Percentiles rank a stretch among this genome's conserved stretches.
phyloP scores from a whole-genome alignment of 805 yeast species.

The Yarrowia sp. region DNA sequence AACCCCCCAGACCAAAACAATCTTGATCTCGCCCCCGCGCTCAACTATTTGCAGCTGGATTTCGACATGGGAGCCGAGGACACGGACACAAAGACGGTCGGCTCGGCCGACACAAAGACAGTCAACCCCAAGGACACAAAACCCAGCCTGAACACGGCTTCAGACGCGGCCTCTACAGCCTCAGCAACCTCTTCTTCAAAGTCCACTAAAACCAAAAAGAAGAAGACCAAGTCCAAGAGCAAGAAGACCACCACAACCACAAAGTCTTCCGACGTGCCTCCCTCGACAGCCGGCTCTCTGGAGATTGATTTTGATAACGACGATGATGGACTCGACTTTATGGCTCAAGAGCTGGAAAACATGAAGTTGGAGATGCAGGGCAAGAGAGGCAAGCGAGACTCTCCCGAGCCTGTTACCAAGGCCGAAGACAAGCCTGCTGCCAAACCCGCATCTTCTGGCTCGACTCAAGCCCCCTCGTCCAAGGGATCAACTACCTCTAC shows the following conservation, averaged over 20 bases:
- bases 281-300: neutral
- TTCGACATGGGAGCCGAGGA: neutral
- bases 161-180: neutral
- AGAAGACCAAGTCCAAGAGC: neutral
- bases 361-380: slow-evolving; percentile 23
- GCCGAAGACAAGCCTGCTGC: neutral
- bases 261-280: neutral
- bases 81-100: slow-evolving; percentile 3
- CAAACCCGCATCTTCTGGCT: neutral
- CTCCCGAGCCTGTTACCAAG: neutral
- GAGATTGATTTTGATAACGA: neutral
- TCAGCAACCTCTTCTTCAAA: neutral
- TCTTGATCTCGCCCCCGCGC: slow-evolving; percentile 9
- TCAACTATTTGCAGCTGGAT: neutral
- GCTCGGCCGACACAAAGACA: neutral
- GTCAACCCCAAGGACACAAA: neutral
- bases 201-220: neutral
- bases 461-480: neutral
- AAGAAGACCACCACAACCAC: neutral
- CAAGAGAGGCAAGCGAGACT: neutral
- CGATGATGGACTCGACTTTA: slow-evolving; percentile 8
- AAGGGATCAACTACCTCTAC: neutral
- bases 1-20: neutral
- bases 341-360: slow-evolving; percentile 23
- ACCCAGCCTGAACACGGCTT: neutral